phyloP scores from a whole-genome alignment of 2,329 filamentous ascomycete species.

The Alternaria sp. region DNA sequence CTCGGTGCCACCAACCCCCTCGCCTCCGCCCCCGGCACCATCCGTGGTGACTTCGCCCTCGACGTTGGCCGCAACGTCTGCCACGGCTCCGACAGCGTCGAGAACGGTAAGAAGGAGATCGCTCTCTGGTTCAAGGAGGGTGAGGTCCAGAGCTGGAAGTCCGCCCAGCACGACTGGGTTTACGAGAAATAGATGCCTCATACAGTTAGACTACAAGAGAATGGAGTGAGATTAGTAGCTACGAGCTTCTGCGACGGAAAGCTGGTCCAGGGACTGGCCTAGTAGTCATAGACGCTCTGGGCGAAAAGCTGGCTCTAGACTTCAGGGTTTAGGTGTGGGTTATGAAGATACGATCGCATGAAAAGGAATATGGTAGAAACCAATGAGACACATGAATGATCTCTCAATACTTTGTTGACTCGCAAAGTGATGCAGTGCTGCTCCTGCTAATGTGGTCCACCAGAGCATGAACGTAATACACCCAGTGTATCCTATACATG shows the following conservation, averaged over 20 bases:
- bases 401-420: conserved; percentile 6
- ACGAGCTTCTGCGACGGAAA: not conserved
- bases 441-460: not conserved
- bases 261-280: not conserved
- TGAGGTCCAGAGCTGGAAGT: conserved; percentile 86
- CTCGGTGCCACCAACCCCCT: conserved; percentile 99
- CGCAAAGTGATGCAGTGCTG: conserved; percentile 8
- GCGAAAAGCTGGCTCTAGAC: not conserved
- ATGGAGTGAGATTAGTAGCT: conserved; percentile 6
- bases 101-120: conserved; percentile 99
- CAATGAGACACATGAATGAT: conserved; percentile 35
- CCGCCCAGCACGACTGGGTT: conserved; percentile 87
- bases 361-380: conserved; percentile 22
- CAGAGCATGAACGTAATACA: not conserved
- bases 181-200: conserved; percentile 76
- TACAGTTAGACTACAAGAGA: not conserved
- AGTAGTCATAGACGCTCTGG: conserved; percentile 1
- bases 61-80: conserved; percentile 98
- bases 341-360: conserved; percentile 27
- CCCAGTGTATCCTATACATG: not conserved
- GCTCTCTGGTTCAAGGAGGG: conserved; percentile 94
- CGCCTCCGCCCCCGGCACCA: conserved; percentile 92
- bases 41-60: conserved; percentile 91
- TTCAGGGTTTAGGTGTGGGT: conserved; percentile 1
- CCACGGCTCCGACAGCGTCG: conserved; percentile 98